A percentile compares a stretch with the other conserved stretches of the same genome.
Conservation (phyloP, 345 rosid genomes). For the Pistacia integerrima region DNA sequence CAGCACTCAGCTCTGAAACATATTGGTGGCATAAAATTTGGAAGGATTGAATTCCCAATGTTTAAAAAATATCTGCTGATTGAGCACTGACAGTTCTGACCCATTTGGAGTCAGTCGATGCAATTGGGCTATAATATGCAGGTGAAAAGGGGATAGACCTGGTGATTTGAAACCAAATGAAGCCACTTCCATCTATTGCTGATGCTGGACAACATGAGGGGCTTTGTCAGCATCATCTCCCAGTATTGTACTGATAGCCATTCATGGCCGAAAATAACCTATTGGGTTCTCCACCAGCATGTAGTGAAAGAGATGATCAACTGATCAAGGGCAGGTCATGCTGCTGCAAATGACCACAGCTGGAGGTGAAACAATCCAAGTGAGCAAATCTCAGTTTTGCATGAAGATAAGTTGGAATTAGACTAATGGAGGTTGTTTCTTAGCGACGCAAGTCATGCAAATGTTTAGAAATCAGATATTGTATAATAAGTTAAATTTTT, state of each 20-base stretch:
- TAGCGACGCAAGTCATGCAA: conserved; percentile 32
- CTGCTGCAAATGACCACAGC: background rate
- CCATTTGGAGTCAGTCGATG: background rate
- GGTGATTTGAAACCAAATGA: background rate
- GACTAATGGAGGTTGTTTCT: conserved; percentile 20
- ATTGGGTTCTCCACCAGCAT: background rate
- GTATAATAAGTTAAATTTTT: conserved; percentile 16
- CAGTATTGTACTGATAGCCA: background rate
- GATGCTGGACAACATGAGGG: background rate
- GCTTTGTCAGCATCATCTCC: background rate
- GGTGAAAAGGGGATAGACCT: background rate
- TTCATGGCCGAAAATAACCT: background rate
- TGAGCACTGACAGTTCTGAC: background rate
- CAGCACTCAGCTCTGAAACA: background rate
- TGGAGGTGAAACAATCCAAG: background rate
- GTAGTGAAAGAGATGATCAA: background rate
- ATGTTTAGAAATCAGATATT: conserved; percentile 18
- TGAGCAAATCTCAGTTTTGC: conserved; percentile 26
- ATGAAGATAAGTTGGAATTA: conserved; percentile 7
- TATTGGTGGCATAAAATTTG: background rate
- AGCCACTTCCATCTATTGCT: background rate
- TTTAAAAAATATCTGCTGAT: conserved; percentile 4
- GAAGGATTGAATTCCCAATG: background rate
- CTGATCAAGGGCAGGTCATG: background rate
- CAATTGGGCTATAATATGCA: background rate